Evolutionary conservation across 2,329 filamentous ascomycete species (phyloP).

Genomic region (Exophiala lecanii-corni): DNA sequence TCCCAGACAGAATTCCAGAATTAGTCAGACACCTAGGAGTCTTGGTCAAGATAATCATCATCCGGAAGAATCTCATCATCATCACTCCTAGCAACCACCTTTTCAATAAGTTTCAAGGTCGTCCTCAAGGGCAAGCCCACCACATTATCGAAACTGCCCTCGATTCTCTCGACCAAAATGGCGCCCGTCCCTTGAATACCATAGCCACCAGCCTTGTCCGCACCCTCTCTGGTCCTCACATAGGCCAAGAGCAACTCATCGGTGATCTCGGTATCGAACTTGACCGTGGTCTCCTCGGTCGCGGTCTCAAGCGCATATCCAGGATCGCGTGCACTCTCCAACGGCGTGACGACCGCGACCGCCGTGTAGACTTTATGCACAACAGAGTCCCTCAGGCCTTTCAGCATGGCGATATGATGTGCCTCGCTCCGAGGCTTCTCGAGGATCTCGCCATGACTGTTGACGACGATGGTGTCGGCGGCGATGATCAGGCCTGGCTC

Average conservation of each 20-base stretch:
- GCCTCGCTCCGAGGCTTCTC: slow-evolving; percentile 84
- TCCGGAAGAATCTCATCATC: slow-evolving; percentile 53
- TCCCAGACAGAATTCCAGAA: slow-evolving; percentile 13
- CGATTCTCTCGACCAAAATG: slow-evolving; percentile 81
- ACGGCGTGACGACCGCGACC: slow-evolving; percentile 75
- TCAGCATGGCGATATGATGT: slow-evolving; percentile 80
- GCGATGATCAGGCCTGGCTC: slow-evolving; percentile 84
- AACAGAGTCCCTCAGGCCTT: slow-evolving; percentile 69
- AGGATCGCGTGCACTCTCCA: slow-evolving; percentile 73
- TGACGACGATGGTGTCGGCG: slow-evolving; percentile 86
- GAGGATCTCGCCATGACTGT: slow-evolving; percentile 68
- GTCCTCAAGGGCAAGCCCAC: slow-evolving; percentile 80
- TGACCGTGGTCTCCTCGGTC: slow-evolving; percentile 88
- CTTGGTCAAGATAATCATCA: slow-evolving; percentile 40
- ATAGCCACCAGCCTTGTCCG: slow-evolving; percentile 94
- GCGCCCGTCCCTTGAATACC: slow-evolving; percentile 85
- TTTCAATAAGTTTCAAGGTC: slow-evolving; percentile 78
- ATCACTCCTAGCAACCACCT: slow-evolving; percentile 72
- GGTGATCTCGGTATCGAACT: slow-evolving; percentile 67
- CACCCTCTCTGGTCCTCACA: slow-evolving; percentile 74
- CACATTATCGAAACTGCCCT: slow-evolving; percentile 90
- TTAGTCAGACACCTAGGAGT: no score
- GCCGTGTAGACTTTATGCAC: slow-evolving; percentile 82
- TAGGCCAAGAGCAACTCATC: slow-evolving; percentile 77
- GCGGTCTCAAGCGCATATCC: slow-evolving; percentile 78